Evolutionary conservation across 306 rosid genomes (phyloP).

Genomic region (Medicago truncatula): MtrunA17r5.0-ANR NC_053049.1:8610501-8611000

Average conservation of each 20-base stretch:
- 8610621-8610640: constrained; percentile 9
- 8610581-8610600: constrained; percentile 5
- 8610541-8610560: neutral
- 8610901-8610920: neutral
- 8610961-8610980: too few relatives aligned
- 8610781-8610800: too few relatives aligned
- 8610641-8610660: constrained; percentile 29
- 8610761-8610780: too few relatives aligned
- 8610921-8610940: too few relatives aligned
- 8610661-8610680: neutral
- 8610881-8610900: neutral
- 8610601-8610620: constrained; percentile 15
- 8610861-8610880: neutral
- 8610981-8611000: too few relatives aligned
- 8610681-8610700: constrained; percentile 21
- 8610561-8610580: neutral
- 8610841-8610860: neutral
- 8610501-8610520: constrained; percentile 5
- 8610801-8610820: too few relatives aligned
- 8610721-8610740: neutral
- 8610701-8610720: neutral
- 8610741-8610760: too few relatives aligned
- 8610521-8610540: neutral
- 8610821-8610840: neutral
- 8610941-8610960: too few relatives aligned